Evolutionary conservation across 805 yeast genomes (phyloP), one percentile per base, ranked within the genome.

Genomic region (Hermanozyma aechmeae): DNA sequence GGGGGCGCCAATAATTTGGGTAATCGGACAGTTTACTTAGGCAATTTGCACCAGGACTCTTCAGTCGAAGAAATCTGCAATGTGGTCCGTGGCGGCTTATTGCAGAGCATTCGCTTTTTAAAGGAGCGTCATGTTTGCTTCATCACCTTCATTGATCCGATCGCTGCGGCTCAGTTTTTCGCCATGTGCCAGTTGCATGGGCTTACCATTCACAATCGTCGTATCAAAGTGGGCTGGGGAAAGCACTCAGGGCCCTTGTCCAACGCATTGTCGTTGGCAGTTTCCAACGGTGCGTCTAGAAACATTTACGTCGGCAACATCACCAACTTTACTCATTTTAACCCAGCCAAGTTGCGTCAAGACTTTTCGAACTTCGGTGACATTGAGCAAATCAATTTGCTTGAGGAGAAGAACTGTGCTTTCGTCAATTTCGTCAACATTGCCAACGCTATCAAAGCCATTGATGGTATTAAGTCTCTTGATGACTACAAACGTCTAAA

Each of bases 221-320:
- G 87, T 46, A 79, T 89, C 41, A 84, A 83, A 52, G 86, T 89
- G 32, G 96, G 96, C 13, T 89, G 98, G 97, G 98, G 97, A 26
- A 87, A 85, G 56, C 96, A 89, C 50, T 78, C 94, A 5, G 97
- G 97, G 8, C 86, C 95, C 1, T 65, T 89, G 39, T 78, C 93
- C 8, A 81, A 83, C 42, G 86, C 94, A 3, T 68, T 89, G 33
- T 80, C 87, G 6, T 61, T 82, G 33, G 96, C 96, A 0, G 95
- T 87, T 15, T 77, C 92, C 14, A 80, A 83, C 39, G 97, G 97
- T 23, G 97, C 96, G 0, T 76, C 92, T 13, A 73, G 98, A 56
- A 89, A 92, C 48, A 83, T 89, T 26, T 89, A 92, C 54, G 70
- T 89, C 42, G 97, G 96, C 15, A 48, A 58, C 45, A 76, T 81